Base-by-base conservation (phyloP, 1,139 yeast genomes). In the Pichia sp. region DNA sequence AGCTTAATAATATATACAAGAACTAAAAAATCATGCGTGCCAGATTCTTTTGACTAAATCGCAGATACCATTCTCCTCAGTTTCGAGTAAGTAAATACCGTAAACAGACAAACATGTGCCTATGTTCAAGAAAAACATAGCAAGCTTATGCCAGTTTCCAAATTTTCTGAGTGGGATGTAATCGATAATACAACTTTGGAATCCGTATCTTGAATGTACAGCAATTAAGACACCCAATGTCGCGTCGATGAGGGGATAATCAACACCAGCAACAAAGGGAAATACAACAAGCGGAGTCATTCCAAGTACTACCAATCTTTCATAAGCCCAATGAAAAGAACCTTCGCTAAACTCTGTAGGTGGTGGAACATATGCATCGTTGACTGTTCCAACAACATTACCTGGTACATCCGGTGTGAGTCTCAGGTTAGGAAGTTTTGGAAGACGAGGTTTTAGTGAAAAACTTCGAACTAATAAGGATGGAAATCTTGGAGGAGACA, bases 181-280 rank as follows among this genome's bases (percentile, higher is more conserved):
- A 71, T 87, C 95, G 57, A 81, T 82, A 62, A 87, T 86, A 76
- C 95, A 87, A 49, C 88, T 75, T 70, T 85, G 85, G 74, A 86
- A 80, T 36, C 93, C 95, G 62, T 84, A 80, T 68, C 79, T 82
- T 57, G 84, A 76, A 70, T 87, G 93, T 61, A 81, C 78, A 63
- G 86, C 72, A 57, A 85, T 67, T 29, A 81, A 70, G 19, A 82
- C 72, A 23, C 84, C 76, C 64, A 85, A 74, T 2, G 80, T 61
- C 11, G 89, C 74, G 69, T 87, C 95, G 11, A 81, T 64, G 57
- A 82, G 66, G 64, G 85, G 73, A 52, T 72, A 67, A 10, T 76
- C 70, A 15, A 72, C 73, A 34, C 88, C 85, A 11, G 84, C 74
- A 51, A 82, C 73, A 64, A 86, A 78, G 29, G 92, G 90, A 32